phyloP scores from a whole-genome alignment of 176 grass and related monocot genomes.

The Zea mays region DNA sequence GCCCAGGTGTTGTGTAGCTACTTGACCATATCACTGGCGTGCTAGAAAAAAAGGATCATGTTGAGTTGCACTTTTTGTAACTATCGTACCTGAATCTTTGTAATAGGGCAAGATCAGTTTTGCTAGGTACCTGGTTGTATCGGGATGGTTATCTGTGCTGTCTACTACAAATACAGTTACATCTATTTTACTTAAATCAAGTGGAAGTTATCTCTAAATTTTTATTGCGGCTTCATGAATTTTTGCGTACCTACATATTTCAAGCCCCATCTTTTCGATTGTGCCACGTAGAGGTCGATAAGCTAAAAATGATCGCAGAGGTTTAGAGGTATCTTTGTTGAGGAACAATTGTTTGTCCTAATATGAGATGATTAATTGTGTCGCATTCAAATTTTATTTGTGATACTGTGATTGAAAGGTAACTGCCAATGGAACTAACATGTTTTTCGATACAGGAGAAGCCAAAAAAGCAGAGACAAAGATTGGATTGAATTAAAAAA shows the following conservation, averaged over 20 bases:
- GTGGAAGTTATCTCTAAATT: background rate
- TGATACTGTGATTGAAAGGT: too few species aligned
- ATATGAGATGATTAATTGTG: too few species aligned
- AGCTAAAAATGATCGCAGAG: background rate
- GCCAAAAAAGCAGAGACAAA: too few species aligned
- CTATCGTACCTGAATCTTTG: conserved; percentile 12
- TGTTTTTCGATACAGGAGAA: too few species aligned
- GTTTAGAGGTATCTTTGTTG: too few species aligned
- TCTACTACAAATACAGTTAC: background rate
- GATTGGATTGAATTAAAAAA: too few species aligned
- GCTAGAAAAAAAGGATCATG: background rate
- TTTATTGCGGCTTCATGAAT: background rate
- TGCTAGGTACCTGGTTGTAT: background rate
- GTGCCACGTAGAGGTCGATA: background rate
- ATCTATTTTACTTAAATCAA: background rate
- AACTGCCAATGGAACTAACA: too few species aligned
- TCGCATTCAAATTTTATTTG: too few species aligned
- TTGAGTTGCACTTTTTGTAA: background rate
- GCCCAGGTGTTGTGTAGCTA: background rate
- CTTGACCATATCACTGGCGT: background rate
- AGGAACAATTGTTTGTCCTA: too few species aligned
- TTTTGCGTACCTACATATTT: too few species aligned
- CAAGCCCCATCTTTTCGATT: background rate
- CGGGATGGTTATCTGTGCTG: background rate
- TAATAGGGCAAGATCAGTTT: conserved; percentile 25